Evolutionary conservation across 225 moss, liverwort and hornwort genomes (phyloP).

Genomic region (Takakia lepidozioides): DNA sequence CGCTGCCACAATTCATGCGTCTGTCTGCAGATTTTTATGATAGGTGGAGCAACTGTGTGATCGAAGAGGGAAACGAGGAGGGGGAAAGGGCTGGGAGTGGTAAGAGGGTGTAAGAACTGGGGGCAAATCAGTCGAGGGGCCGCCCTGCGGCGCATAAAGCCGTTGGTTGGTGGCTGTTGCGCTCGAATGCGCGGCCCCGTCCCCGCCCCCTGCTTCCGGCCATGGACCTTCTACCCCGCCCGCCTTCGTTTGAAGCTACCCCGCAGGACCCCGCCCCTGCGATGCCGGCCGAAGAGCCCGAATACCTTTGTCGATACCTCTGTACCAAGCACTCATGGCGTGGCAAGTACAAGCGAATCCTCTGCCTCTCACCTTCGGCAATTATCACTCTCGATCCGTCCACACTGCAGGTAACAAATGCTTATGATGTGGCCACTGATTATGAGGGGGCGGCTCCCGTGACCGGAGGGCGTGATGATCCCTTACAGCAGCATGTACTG

Average conservation of each 20-base stretch:
- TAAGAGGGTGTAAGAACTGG: constrained; percentile 81
- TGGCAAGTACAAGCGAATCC: constrained; percentile 80
- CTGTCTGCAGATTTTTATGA: too few relatives aligned
- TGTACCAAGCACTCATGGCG: constrained; percentile 96
- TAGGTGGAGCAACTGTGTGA: too few relatives aligned
- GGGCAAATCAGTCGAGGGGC: constrained; percentile 95
- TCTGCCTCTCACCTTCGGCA: constrained; percentile 64
- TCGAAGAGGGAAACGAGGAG: too few relatives aligned
- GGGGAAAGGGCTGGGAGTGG: too few relatives aligned
- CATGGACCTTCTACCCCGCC: constrained; percentile 42
- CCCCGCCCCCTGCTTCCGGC: constrained; percentile 16
- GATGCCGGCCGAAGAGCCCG: constrained; percentile 66
- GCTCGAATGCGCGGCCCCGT: constrained; percentile 72
- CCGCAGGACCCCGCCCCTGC: constrained; percentile 19
- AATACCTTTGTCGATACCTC: constrained; percentile 71
- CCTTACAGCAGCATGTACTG: constrained; percentile 78
- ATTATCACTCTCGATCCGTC: constrained; percentile 83
- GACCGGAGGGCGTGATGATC: constrained; percentile 64
- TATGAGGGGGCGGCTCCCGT: constrained; percentile 74
- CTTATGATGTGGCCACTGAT: constrained; percentile 69
- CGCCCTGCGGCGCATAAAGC: constrained; percentile 71
- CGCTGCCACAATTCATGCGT: too few relatives aligned
- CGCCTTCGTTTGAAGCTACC: constrained; percentile 14
- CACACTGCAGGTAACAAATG: constrained; percentile 65
- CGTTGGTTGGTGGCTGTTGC: constrained; percentile 91